Evolutionary conservation across 495 filamentous ascomycete species (phyloP).

Genomic region (Neurospora discreta): DNA sequence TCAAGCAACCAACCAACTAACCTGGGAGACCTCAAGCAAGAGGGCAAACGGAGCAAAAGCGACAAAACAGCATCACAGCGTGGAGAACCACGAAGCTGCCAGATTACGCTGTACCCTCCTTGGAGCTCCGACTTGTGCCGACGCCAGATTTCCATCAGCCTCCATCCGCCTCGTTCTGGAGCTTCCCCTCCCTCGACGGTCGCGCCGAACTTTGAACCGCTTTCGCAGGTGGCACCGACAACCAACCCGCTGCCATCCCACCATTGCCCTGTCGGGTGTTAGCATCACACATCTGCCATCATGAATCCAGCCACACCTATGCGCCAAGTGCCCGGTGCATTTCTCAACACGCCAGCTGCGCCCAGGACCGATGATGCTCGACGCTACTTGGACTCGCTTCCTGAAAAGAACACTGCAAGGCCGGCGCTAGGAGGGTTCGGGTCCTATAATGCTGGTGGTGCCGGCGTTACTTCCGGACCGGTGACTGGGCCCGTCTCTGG

Average conservation of each 20-base stretch:
- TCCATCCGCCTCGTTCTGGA: background rate
- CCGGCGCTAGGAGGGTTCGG: background rate
- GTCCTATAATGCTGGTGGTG: background rate
- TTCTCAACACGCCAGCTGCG: constrained; percentile 56
- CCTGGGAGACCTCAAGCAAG: background rate
- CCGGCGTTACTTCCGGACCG: background rate
- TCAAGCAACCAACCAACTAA: background rate
- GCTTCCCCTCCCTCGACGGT: background rate
- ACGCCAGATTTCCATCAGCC: background rate
- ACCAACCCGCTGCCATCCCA: constrained; percentile 14
- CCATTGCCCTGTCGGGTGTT: background rate
- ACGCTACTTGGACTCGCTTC: constrained; percentile 23
- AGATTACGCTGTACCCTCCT: background rate
- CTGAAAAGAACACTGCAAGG: background rate
- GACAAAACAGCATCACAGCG: background rate
- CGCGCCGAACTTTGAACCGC: background rate
- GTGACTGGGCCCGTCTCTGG: background rate
- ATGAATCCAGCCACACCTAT: constrained; percentile 56
- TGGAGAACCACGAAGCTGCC: background rate
- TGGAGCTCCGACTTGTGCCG: background rate
- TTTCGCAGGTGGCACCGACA: background rate
- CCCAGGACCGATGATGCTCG: constrained; percentile 27
- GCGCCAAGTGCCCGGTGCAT: constrained; percentile 61
- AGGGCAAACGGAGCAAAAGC: background rate
- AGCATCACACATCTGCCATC: constrained; percentile 26